These are phyloP conservation scores for Penicillium ochrochloron DNA, from an alignment of 495 filamentous ascomycete genomes.

Conservation along the genomic window DNA sequence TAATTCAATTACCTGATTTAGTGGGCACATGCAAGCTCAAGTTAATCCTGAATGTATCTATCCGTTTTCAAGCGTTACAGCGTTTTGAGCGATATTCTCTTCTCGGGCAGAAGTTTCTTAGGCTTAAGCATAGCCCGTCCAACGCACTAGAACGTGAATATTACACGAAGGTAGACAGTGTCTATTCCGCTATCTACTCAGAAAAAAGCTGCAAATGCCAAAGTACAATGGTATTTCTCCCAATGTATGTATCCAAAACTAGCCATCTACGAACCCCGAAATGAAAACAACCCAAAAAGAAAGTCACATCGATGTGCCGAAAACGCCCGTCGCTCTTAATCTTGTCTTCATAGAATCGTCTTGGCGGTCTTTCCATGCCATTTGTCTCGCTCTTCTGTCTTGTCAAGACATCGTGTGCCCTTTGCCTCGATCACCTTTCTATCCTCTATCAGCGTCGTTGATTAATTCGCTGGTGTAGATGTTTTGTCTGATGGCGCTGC, in stretches of 20 bases:
- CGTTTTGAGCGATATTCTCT: no score
- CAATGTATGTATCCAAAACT: background rate
- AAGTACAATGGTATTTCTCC: background rate
- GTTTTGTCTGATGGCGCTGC: conserved; percentile 17
- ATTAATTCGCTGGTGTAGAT: conserved; percentile 12
- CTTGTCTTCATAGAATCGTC: conserved; percentile 24
- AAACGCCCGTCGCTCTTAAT: conserved; percentile 21
- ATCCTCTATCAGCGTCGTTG: background rate
- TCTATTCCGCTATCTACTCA: no score
- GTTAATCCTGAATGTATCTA: no score
- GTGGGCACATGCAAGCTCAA: no score
- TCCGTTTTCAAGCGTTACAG: no score
- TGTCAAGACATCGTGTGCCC: background rate
- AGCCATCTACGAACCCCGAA: background rate
- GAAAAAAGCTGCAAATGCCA: background rate
- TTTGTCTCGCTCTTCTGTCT: background rate
- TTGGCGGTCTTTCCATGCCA: conserved; percentile 9
- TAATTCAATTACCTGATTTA: no score
- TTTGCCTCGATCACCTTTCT: background rate
- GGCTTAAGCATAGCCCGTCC: no score
- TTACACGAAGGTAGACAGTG: no score
- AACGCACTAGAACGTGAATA: no score
- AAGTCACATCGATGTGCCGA: conserved; percentile 11
- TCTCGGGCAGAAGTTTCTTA: no score
- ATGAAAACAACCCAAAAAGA: background rate